Base-by-base conservation (phyloP, 345 rosid species). In the Eucalyptus microcorys region DNA sequence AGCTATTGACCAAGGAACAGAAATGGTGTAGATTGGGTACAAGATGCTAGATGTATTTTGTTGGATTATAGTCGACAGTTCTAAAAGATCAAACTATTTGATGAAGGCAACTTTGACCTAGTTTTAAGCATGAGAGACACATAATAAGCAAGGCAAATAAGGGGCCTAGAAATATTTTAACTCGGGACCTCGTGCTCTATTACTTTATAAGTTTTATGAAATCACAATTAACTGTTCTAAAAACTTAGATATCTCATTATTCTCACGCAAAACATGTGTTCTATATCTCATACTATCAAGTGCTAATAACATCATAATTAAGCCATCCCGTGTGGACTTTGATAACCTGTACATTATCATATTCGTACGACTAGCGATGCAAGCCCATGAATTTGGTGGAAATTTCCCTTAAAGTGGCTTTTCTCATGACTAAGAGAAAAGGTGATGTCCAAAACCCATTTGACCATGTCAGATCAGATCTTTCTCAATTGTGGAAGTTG, bases 111-210 rank as follows among this genome's bases (percentile, higher is more conserved):
- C 8, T 61, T 61, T 30, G 15, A n/a, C 32, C 15, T 0, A 6
- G 15, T 59, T 27, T 34, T 27, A 59, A 59, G 15, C 68, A 27
- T 2, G 68, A 49, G 42, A 68, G 42, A 34, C 80, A 34, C 26
- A 21, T 68, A 34, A 16, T 17, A 68, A 68, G 24, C 7, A 6
- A 34, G 43, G 43, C 12, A 68, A 68, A 68, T 9, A 37, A 16
- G 4, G 5, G 7, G 45, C 81, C 2, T 71, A 2, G 1, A 19
- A 34, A 71, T 71, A 10, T 34, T 34, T 34, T 34, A 71, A 71
- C 3, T 1, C 2, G 14, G 4, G 7, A 34, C 26, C 13, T 34
- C 26, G 2, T 68, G 2, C 14, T 68, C 1, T 5, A 3, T 17
- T 19, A 34, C 14, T 34, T 68, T 34, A 19, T 34, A 13, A 68